Conservation (phyloP, 1,139 yeast genomes). For the Barnettozyma hawaiiensis region DNA sequence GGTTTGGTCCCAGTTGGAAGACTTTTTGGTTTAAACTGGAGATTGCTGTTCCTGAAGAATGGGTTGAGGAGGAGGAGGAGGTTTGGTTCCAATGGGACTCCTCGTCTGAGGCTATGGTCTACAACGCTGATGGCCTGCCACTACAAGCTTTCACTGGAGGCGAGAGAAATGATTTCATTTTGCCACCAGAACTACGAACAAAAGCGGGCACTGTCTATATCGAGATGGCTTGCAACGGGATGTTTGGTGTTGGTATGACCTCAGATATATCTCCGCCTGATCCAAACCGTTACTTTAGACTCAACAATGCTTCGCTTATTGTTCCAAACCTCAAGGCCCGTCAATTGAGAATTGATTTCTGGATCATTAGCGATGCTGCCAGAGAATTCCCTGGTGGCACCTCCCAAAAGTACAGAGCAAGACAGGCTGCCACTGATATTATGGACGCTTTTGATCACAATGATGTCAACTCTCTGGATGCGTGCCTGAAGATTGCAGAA, state of each 20-base stretch:
- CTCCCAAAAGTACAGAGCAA: slow-evolving; percentile 83
- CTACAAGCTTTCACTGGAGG: slow-evolving; percentile 85
- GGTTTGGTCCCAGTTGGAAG: slow-evolving; percentile 95
- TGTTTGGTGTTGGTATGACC: slow-evolving; percentile 77
- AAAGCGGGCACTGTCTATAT: slow-evolving; percentile 55
- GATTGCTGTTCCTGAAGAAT: slow-evolving; percentile 54
- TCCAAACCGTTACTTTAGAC: slow-evolving; percentile 61
- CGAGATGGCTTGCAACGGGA: slow-evolving; percentile 91
- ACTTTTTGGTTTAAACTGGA: slow-evolving; percentile 86
- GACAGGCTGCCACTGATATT: slow-evolving; percentile 68
- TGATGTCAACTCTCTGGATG: slow-evolving; percentile 41
- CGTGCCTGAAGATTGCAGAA: slow-evolving; percentile 64
- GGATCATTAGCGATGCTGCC: slow-evolving; percentile 88
- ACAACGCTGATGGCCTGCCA: slow-evolving; percentile 59
- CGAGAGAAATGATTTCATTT: slow-evolving; percentile 66
- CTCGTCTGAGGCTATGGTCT: slow-evolving; percentile 78
- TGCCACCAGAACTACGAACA: slow-evolving; percentile 35
- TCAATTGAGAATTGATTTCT: slow-evolving; percentile 71
- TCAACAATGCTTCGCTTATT: slow-evolving; percentile 69
- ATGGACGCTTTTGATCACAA: slow-evolving; percentile 73
- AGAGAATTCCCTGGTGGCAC: slow-evolving; percentile 70
- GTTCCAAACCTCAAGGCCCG: slow-evolving; percentile 80
- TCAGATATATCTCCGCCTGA: slow-evolving; percentile 62
- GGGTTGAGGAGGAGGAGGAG: slow-evolving; percentile 46
- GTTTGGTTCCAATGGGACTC: slow-evolving; percentile 83